phyloP scores from a whole-genome alignment of 164 flowering plant species.

The Chloranthus sessilifolius region DNA sequence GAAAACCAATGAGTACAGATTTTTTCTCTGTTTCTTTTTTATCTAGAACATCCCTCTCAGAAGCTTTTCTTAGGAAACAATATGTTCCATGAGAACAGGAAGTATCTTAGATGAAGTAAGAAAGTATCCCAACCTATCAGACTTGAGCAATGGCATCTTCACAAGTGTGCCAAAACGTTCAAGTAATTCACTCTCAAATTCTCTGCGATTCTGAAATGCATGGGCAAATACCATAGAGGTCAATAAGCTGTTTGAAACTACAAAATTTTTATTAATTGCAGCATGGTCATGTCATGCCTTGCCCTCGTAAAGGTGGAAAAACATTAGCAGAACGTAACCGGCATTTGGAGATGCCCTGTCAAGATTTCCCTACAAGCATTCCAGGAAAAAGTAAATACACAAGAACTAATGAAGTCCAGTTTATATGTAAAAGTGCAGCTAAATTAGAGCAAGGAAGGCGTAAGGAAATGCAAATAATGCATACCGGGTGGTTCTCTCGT shows the following conservation, averaged over 20 bases:
- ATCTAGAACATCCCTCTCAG: too few species aligned
- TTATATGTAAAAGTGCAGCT: background rate
- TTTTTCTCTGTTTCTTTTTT: too few species aligned
- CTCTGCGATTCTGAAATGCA: constrained; percentile 56
- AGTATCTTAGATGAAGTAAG: background rate
- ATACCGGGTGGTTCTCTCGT: constrained; percentile 93
- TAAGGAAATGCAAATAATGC: background rate
- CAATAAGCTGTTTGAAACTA: constrained; percentile 3
- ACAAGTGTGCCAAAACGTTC: constrained; percentile 86
- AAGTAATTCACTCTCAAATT: constrained; percentile 70
- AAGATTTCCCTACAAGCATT: constrained; percentile 68
- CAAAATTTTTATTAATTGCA: background rate
- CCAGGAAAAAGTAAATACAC: constrained; percentile 3
- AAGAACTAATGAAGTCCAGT: background rate
- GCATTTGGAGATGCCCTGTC: constrained; percentile 90
- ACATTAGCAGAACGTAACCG: constrained; percentile 92
- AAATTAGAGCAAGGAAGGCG: too few species aligned
- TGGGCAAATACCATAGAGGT: background rate
- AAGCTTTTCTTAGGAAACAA: too few species aligned
- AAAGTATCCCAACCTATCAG: constrained; percentile 55
- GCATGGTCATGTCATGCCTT: constrained; percentile 40
- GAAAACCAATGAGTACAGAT: too few species aligned
- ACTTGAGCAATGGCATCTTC: constrained; percentile 83
- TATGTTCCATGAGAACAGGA: too few species aligned
- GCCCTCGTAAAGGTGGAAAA: constrained; percentile 93